Evolutionary conservation across 495 filamentous ascomycete species (phyloP).

Genomic region (Penicillium dipodomyicola): DNA sequence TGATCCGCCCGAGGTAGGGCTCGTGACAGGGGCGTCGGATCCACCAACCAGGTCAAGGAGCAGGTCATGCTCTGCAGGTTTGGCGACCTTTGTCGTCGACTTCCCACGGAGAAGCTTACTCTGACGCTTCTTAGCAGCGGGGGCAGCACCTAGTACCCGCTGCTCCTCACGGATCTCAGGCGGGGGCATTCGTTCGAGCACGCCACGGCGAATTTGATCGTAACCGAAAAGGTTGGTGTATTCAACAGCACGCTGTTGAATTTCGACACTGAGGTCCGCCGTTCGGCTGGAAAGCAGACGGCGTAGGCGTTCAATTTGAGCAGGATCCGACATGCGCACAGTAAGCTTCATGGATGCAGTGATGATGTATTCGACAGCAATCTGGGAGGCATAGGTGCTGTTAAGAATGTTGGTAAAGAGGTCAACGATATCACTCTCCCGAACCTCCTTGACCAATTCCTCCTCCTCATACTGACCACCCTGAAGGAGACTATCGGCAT

Average conservation of each 20-base stretch:
- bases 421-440: slow-evolving; percentile 86
- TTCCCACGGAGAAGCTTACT: slow-evolving; percentile 70
- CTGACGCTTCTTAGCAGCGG: slow-evolving; percentile 68
- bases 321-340: slow-evolving; percentile 75
- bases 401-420: slow-evolving; percentile 87
- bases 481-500: slow-evolving; percentile 79
- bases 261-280: slow-evolving; percentile 84
- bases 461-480: slow-evolving; percentile 95
- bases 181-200: slow-evolving; percentile 94
- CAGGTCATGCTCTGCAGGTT: slow-evolving; percentile 84
- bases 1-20: slow-evolving; percentile 57
- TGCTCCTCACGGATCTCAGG: slow-evolving; percentile 95
- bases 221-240: slow-evolving; percentile 90
- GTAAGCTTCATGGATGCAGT: slow-evolving; percentile 95
- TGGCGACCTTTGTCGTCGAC: slow-evolving; percentile 69
- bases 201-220: slow-evolving; percentile 82
- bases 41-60: slow-evolving; percentile 93
- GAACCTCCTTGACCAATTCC: slow-evolving; percentile 84
- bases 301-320: slow-evolving; percentile 81
- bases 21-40: slow-evolving; percentile 54
- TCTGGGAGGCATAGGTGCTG: slow-evolving; percentile 87
- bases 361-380: slow-evolving; percentile 89
- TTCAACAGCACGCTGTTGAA: slow-evolving; percentile 93
- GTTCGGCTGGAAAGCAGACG: slow-evolving; percentile 72
- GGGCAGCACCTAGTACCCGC: slow-evolving; percentile 82